Base-by-base conservation (phyloP, 176 grass and related monocot species). In the Zea mays region DNA sequence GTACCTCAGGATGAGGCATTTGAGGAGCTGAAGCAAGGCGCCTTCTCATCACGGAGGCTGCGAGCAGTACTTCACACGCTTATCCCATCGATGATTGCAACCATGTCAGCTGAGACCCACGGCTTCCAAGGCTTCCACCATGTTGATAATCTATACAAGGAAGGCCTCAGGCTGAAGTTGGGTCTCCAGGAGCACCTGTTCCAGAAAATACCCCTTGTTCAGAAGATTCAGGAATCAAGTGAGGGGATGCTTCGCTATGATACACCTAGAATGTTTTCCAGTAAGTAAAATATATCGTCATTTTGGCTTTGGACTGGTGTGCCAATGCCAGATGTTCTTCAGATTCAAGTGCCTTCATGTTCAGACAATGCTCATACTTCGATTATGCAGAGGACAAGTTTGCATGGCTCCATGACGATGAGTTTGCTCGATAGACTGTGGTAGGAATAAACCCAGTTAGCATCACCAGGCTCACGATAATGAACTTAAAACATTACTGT, bases 131-230 rank as follows among this genome's bases (percentile, higher is more conserved):
- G 92, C 15, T 95, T 99, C 82, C 96, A 99, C 78, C 96, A 95
- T 44, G 86, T 99, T 38, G 96, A 99, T 85, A 99, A 99, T 75
- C 92, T 99, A 42, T 99, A 99, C 65, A 99, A 99, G 83, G 96
- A 99, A 39, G 96, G 96, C 21, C 96, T 99, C 78, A 90, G 85
- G 82, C 88, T 99, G 56, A 99, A 95, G 75, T 75, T 99, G 7
- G 96, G 96, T 67, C 89, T 99, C 51, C 96, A 99, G 14, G 96
- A 99, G 71, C 96, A 99, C 73, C 88, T 95, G 35, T 87, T 99
- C 72, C 89, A 87, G 78, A 99, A 99, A 58, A 90, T 99, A 72
- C 96, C 96, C 6, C 75, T 99, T 62, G 92, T 95, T 46, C 92
- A 95, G 41, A 95, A 99, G 90, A 95, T 99, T 74, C 96, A 99